A percentile compares a stretch with the other conserved stretches of the same genome.
These are phyloP conservation scores for Epichloe gansuensis DNA, from an alignment of 2,329 filamentous ascomycete species.

Conservation along the genomic window DNA sequence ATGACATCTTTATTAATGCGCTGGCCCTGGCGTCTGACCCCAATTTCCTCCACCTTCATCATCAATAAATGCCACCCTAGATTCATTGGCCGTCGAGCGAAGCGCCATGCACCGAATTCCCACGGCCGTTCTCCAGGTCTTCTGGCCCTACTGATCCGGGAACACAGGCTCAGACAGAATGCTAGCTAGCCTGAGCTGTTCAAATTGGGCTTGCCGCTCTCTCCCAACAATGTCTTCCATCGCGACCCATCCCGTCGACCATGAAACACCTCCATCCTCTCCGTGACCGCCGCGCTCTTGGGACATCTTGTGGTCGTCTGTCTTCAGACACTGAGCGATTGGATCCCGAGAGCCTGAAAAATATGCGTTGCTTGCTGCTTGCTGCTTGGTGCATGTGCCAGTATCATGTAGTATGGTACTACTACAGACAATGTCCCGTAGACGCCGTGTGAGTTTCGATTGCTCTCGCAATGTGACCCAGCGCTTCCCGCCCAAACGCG, in stretches of 20 bases:
- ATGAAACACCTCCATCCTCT: constrained; percentile 2
- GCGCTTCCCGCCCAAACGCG: constrained; percentile 1
- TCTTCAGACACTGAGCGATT: background rate
- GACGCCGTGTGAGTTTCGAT: background rate
- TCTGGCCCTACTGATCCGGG: background rate
- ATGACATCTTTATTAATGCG: background rate
- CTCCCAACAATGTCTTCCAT: background rate
- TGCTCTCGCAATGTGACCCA: background rate
- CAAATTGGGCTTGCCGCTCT: background rate
- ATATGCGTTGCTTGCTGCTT: background rate
- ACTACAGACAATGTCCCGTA: background rate
- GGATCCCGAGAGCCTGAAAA: background rate
- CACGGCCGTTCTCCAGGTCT: background rate
- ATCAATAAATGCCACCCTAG: background rate
- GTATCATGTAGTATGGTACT: no score
- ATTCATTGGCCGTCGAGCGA: background rate
- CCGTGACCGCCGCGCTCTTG: background rate
- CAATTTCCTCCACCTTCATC: background rate
- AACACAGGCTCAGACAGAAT: background rate
- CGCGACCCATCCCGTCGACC: background rate
- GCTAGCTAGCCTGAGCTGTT: background rate
- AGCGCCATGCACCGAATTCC: background rate
- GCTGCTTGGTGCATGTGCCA: background rate
- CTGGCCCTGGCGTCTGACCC: background rate
- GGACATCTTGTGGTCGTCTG: background rate